Base-by-base conservation (phyloP, 2,329 filamentous ascomycete genomes). In the Hirsutella rhossiliensis region DNA sequence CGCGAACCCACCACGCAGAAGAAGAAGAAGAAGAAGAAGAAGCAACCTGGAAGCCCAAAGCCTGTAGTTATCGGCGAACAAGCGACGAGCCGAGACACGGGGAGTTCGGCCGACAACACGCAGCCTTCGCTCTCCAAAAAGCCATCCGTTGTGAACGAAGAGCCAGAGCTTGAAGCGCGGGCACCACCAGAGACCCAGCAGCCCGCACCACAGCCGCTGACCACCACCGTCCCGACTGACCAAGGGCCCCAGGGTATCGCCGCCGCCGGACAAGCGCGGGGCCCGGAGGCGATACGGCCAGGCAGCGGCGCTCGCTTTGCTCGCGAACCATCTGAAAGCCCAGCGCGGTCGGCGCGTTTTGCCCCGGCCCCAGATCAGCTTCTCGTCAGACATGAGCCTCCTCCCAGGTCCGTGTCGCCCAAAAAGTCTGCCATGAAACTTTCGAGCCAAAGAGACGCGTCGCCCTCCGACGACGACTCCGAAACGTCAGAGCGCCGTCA, bases 401-500 rank as follows among this genome's bases (percentile, higher is more conserved):
- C 82, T 19, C 68, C 78, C 28, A 73, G 85, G 40, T 86, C 84
- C 5, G 66, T 84, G 11, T 88, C 84, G 0, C 85, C 85, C 11
- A 78, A 79, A 39, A 90, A 90, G 58, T 87, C 84, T 1, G 84
- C 84, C 2, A 56, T 89, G 49, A 89, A 89, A 57, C 70, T 79
- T 12, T 52, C 56, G 2, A 78, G 76, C 41, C 72, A 73, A 45
- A 55, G 73, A 53, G 66, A 71, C 49, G 53, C 67, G 30, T 72
- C 78, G 43, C 69, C 78, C 40, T 64, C 72, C 40, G 65, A 71
- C 50, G 62, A 69, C 45, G 55, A 66, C 20, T 73, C 72, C 3
- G 72, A 71, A 51, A 61, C 58, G 38, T 71, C 67, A 1, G 53
- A 48, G 37, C 58, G 53, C 39, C 51, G 45, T 23, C 50, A 52